These are phyloP conservation scores for Betula pendula DNA, from an alignment of 306 rosid species.

Conservation along the genomic window DNA sequence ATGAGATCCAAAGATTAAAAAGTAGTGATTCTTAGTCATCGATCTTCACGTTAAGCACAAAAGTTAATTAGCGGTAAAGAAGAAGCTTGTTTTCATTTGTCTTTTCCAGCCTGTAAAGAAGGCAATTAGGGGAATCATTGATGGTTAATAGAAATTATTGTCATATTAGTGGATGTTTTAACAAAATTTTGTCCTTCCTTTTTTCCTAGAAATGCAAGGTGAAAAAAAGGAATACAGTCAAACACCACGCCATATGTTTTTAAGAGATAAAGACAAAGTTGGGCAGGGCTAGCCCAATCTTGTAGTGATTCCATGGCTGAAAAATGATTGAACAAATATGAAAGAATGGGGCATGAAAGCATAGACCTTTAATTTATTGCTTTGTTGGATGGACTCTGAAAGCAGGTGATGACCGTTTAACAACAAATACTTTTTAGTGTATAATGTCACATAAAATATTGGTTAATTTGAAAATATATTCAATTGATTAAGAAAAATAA, in stretches of 20 bases:
- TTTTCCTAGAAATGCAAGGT: not conserved
- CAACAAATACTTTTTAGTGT: too few species aligned
- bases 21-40: not conserved
- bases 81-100: not conserved
- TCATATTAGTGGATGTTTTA: not conserved
- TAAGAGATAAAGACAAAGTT: too few species aligned
- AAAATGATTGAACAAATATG: not conserved
- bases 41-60: constrained; percentile 7
- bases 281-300: too few species aligned
- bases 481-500: too few species aligned
- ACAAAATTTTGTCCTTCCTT: not conserved
- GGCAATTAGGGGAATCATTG: not conserved
- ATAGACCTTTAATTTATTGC: not conserved
- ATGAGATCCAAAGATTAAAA: too few species aligned
- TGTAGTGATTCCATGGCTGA: not conserved
- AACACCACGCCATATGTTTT: too few species aligned
- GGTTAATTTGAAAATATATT: too few species aligned
- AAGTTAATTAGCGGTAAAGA: not conserved
- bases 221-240: too few species aligned
- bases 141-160: not conserved
- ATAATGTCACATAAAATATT: too few species aligned
- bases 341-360: not conserved
- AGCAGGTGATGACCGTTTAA: not conserved
- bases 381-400: not conserved
- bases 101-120: constrained; percentile 3